These are phyloP conservation scores for Wickerhamiella domercqiae DNA, from an alignment of 805 yeast genomes.

Conservation along the genomic window DNA sequence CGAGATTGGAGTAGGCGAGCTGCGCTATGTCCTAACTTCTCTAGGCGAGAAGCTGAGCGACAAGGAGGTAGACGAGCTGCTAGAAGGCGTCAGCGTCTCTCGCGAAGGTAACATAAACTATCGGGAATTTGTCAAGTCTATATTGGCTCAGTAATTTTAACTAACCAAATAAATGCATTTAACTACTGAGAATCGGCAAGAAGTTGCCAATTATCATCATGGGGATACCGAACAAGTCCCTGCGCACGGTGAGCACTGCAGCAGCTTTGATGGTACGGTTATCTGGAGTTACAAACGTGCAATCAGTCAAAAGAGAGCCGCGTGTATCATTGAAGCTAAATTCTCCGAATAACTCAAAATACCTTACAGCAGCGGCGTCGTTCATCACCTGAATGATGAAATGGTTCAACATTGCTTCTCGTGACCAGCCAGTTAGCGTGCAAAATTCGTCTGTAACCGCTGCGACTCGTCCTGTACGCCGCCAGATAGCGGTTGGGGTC, in stretches of 20 bases:
- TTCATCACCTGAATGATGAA: conserved; percentile 58
- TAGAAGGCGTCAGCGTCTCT: conserved; percentile 88
- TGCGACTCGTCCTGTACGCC: conserved; percentile 89
- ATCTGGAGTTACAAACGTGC: conserved; percentile 44
- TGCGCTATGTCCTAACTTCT: conserved; percentile 85
- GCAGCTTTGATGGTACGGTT: conserved; percentile 45
- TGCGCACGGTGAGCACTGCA: conserved; percentile 81
- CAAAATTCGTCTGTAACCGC: conserved; percentile 92
- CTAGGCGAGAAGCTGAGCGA: conserved; percentile 89
- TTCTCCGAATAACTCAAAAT: conserved; percentile 68
- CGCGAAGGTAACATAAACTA: conserved; percentile 91
- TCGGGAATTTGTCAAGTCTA: conserved; percentile 80
- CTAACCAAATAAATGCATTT: background rate
- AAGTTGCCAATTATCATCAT: conserved; percentile 94
- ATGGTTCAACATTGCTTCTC: conserved; percentile 39
- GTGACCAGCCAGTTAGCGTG: conserved; percentile 78
- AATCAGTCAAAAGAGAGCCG: conserved; percentile 78
- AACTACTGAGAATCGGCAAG: conserved; percentile 41
- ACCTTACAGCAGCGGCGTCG: conserved; percentile 71
- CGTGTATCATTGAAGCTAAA: conserved; percentile 84
- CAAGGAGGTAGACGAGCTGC: conserved; percentile 84
- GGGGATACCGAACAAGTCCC: conserved; percentile 94
- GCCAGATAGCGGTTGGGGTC: conserved; percentile 90
- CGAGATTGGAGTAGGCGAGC: conserved; percentile 91
- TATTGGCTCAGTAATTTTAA: conserved; percentile 57